Percentiles rank a stretch among this genome's conserved stretches.
phyloP scores from a whole-genome alignment of 345 rosid genomes.

The Camelina hispida region DNA sequence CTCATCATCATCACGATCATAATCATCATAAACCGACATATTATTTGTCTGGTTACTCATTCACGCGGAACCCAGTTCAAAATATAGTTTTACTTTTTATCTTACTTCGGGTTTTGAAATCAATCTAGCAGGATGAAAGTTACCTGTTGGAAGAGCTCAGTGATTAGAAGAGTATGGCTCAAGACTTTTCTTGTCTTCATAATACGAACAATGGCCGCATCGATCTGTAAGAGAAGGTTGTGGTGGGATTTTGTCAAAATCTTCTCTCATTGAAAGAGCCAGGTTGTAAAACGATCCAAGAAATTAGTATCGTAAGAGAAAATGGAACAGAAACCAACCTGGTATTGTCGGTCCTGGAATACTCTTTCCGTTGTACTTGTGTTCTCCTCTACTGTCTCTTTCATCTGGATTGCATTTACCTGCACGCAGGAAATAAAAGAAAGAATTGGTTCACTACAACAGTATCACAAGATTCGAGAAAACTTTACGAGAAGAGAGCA shows the following conservation, averaged over 20 bases:
- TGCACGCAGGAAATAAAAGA: slow-evolving; percentile 44
- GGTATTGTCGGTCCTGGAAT: slow-evolving; percentile 98
- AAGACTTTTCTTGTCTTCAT: slow-evolving; percentile 98
- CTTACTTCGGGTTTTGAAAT: not conserved
- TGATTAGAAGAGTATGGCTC: slow-evolving; percentile 96
- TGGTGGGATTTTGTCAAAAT: slow-evolving; percentile 11
- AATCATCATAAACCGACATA: not conserved
- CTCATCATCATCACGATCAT: slow-evolving; percentile 1
- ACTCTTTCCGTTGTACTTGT: slow-evolving; percentile 97
- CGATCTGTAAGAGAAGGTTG: slow-evolving; percentile 60
- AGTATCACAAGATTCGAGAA: not conserved
- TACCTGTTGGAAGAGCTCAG: slow-evolving; percentile 99
- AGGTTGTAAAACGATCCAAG: not conserved
- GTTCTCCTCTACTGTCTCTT: slow-evolving; percentile 99
- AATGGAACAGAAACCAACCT: slow-evolving; percentile 53
- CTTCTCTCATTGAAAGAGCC: slow-evolving; percentile 5
- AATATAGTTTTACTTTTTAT: not conserved
- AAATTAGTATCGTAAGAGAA: not conserved
- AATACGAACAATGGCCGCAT: slow-evolving; percentile 97
- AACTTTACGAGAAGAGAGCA: slow-evolving; percentile 6
- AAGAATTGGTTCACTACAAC: slow-evolving; percentile 13
- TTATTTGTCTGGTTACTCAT: not conserved
- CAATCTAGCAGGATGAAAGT: not conserved
- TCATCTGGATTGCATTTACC: slow-evolving; percentile 99
- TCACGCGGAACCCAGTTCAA: not conserved